Base-by-base conservation (phyloP, 2,329 filamentous ascomycete species). In the Diaporthe helianthi region DNA sequence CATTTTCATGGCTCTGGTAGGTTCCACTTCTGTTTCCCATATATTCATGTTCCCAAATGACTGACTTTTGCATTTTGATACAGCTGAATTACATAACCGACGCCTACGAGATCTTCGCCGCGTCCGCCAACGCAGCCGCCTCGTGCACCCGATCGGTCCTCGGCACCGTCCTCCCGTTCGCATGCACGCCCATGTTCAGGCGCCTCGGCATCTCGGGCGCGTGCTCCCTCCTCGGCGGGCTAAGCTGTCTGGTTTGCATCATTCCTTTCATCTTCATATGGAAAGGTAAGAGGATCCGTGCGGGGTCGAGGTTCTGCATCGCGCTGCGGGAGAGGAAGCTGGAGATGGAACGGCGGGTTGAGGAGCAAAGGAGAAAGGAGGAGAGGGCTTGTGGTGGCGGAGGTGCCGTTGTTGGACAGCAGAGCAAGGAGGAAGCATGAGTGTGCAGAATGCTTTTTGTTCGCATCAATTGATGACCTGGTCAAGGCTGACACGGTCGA, bases 31-130 rank as follows among this genome's bases (percentile, higher is more conserved):
- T 68, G 5, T 33, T 10, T 3, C 26, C 5, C 10, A 15, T 15
- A 4, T 29, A 17, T 3, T 19, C 1, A 6, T 36, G 2, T 58
- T 5, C 12, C 29, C 24, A 2, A 10, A 9, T 36, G 29, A 12
- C 58, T 63, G 15, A 63, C 44, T 29, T 6, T 5, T 17, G 19
- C 6, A 1, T 10, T 10, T 12, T 24, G 15, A 26, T 12, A 22
- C 36, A 71, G 70, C 55, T 71, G 3, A 90, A 90, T 73, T 91
- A 91, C 74, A 81, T 90, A 17, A 88, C 86, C 38, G 89, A 91
- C 73, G 88, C 89, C n/a, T 92, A 92, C 77, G 85, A 88, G 72
- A 84, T 89, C 54, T 91, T 87, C 73, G 87, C 89, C 0, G 87
- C 87, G 1, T 86, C 83, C 22, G 87, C 85, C 3, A 81, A 87